These are phyloP conservation scores for Oryza glumipatula DNA, from an alignment of 176 grass and related monocot genomes.

Conservation along the genomic window DNA sequence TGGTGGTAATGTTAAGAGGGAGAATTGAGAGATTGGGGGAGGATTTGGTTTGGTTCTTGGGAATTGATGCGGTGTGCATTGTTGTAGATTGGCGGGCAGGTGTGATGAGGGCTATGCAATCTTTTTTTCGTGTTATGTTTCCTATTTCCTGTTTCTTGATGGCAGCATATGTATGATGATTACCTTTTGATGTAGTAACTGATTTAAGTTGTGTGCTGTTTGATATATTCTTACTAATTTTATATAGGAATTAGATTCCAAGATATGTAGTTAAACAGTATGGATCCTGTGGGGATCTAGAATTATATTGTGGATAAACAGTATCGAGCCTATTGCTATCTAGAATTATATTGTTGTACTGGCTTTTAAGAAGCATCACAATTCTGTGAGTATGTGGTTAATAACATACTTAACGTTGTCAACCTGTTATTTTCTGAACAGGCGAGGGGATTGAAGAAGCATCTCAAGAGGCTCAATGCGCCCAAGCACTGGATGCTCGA, in stretches of 20 bases:
- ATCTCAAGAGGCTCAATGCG: slow-evolving; percentile 73
- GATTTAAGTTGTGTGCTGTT: neutral
- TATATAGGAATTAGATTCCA: neutral
- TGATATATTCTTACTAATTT: neutral
- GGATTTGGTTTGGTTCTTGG: neutral
- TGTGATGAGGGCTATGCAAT: neutral
- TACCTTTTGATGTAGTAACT: neutral
- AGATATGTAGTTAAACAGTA: neutral
- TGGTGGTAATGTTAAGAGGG: no score
- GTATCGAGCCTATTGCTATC: neutral
- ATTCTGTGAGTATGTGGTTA: neutral
- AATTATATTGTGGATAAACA: neutral
- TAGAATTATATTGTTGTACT: neutral
- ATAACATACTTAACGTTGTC: neutral
- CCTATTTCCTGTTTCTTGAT: neutral
- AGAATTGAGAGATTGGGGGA: neutral
- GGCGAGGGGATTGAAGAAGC: slow-evolving; percentile 75
- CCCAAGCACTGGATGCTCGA: slow-evolving; percentile 72
- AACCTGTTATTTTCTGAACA: neutral
- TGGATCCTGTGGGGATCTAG: neutral
- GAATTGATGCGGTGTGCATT: neutral
- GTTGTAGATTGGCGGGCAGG: neutral
- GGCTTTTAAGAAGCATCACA: neutral
- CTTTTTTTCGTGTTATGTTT: neutral
- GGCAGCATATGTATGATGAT: neutral